phyloP scores from a whole-genome alignment of 2,329 filamentous ascomycete genomes.

The Aspergillus piperis region DNA sequence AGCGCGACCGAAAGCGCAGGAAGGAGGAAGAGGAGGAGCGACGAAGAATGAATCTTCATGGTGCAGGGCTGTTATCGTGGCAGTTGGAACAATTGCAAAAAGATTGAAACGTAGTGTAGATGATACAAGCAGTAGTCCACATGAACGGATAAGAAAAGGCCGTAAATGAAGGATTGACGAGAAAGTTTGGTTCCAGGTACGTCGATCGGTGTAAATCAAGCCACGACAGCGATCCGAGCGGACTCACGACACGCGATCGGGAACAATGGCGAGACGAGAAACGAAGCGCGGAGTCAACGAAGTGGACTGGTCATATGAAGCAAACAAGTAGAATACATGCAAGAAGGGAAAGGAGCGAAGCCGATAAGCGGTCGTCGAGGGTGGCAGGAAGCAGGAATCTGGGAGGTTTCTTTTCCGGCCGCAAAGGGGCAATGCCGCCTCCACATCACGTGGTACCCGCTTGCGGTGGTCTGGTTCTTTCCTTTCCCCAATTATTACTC shows the following conservation, averaged over 20 bases:
- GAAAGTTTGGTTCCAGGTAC: conserved; percentile 4
- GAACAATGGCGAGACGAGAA: neutral
- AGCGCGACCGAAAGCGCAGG: conserved; percentile 34
- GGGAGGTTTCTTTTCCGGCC: conserved; percentile 14
- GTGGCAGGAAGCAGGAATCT: conserved; percentile 1
- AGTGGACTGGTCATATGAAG: neutral
- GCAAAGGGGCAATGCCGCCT: conserved; percentile 21
- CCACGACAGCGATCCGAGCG: conserved; percentile 16
- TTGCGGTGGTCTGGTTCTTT: conserved; percentile 10
- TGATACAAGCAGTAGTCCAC: conserved; percentile 1
- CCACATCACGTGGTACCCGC: conserved; percentile 20
- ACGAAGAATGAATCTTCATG: conserved; percentile 22
- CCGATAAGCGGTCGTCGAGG: conserved; percentile 10
- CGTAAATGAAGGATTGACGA: neutral
- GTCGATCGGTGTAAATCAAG: conserved; percentile 12
- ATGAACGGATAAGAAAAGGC: conserved; percentile 2
- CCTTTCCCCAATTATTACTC: no score
- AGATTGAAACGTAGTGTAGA: neutral
- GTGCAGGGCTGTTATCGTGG: neutral
- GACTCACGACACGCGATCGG: neutral
- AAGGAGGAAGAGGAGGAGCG: conserved; percentile 39
- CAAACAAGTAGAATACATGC: neutral
- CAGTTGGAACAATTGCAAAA: neutral
- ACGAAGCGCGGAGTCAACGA: neutral
- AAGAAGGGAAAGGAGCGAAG: conserved; percentile 10